phyloP scores from a whole-genome alignment of 2,329 filamentous ascomycete species.

The Colletotrichum eremochloae region DNA sequence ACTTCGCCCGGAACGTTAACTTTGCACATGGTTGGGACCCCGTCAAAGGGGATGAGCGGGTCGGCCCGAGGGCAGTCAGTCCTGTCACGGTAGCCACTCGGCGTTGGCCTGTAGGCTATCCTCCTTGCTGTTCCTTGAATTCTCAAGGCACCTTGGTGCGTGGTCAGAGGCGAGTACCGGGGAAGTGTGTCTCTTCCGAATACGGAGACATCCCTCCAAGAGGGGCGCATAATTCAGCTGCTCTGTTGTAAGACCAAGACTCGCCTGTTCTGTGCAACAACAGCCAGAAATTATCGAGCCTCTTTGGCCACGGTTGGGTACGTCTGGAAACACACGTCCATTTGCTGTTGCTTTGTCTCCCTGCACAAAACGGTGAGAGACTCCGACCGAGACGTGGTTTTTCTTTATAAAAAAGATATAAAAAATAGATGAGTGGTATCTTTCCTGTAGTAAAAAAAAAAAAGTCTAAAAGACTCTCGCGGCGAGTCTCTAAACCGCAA shows the following conservation, averaged over 20 bases:
- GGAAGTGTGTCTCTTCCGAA: background rate
- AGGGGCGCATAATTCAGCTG: background rate
- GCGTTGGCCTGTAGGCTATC: background rate
- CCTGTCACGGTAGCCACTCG: background rate
- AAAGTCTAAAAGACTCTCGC: background rate
- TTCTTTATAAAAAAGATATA: too few species aligned
- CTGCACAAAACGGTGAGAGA: too few species aligned
- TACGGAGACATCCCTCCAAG: background rate
- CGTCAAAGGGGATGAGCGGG: background rate
- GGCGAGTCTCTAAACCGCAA: background rate
- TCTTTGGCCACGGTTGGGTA: background rate
- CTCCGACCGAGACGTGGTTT: background rate
- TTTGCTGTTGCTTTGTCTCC: background rate
- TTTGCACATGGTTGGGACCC: background rate
- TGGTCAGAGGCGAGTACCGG: background rate
- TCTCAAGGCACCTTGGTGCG: background rate
- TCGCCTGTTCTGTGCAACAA: background rate
- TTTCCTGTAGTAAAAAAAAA: background rate
- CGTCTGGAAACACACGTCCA: background rate
- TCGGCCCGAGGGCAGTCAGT: background rate
- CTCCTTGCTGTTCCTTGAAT: background rate
- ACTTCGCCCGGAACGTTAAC: background rate
- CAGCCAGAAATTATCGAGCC: background rate
- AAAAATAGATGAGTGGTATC: slow-evolving; percentile 17
- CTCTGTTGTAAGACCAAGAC: background rate